Percentiles rank a stretch among this genome's conserved stretches.
phyloP scores from a whole-genome alignment of 2,329 filamentous ascomycete species.

The Hypoxylon sp. region DNA sequence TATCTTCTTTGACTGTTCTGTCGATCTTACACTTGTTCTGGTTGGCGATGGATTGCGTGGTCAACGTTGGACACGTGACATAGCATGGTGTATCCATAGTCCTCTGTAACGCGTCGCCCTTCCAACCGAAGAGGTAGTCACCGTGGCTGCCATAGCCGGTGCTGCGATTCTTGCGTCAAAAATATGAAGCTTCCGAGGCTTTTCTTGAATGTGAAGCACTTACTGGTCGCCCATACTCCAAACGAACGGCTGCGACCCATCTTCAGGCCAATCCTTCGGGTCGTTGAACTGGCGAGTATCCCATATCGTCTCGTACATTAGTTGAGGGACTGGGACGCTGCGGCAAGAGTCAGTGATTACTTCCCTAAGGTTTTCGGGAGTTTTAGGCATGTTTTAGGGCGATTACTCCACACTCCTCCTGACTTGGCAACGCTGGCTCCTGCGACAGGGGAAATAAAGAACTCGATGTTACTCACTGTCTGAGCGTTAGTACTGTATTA shows the following conservation, averaged over 20 bases:
- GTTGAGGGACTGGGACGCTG: slow-evolving; percentile 57
- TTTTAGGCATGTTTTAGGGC: background rate
- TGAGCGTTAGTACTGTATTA: background rate
- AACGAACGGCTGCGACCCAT: slow-evolving; percentile 57
- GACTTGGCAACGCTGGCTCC: background rate
- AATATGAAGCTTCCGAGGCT: too few relatives aligned
- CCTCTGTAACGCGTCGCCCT: slow-evolving; percentile 56
- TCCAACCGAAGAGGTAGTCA: slow-evolving; percentile 57
- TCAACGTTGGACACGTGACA: slow-evolving; percentile 54
- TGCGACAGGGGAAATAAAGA: background rate
- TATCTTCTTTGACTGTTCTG: slow-evolving; percentile 52
- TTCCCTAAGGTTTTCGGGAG: background rate
- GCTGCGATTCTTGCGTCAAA: slow-evolving; percentile 36
- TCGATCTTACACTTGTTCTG: slow-evolving; percentile 56
- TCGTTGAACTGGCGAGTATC: slow-evolving; percentile 58
- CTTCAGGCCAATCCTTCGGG: slow-evolving; percentile 57
- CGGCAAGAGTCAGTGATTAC: background rate
- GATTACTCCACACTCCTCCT: background rate
- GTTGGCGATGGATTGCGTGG: slow-evolving; percentile 52
- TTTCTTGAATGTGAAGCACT: slow-evolving; percentile 10
- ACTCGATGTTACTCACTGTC: slow-evolving; percentile 5
- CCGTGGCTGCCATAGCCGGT: slow-evolving; percentile 57
- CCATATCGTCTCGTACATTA: slow-evolving; percentile 60
- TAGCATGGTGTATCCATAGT: slow-evolving; percentile 56
- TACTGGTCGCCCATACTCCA: slow-evolving; percentile 54